Evolutionary conservation across 2,329 filamentous ascomycete genomes (phyloP).

Genomic region (Verticillium isaacii): DNA sequence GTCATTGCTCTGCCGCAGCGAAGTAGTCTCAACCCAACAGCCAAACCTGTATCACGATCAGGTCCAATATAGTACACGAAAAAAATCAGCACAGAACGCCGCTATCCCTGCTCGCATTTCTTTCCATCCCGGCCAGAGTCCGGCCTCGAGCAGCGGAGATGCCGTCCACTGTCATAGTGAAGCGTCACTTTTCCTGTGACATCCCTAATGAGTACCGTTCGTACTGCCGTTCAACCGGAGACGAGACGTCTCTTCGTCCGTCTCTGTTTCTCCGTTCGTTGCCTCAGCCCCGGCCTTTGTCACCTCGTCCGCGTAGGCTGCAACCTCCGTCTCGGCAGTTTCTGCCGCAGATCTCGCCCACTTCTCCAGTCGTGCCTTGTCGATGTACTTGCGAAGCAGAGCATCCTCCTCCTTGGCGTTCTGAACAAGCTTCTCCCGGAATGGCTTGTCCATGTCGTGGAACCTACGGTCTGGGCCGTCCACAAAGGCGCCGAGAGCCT

Average conservation of each 20-base stretch:
- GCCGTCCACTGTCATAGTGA: neutral
- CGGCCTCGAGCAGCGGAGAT: neutral
- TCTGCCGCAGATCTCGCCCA: constrained; percentile 50
- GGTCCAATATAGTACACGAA: neutral
- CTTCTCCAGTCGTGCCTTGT: constrained; percentile 62
- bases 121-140: neutral
- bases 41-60: neutral
- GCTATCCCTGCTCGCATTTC: neutral
- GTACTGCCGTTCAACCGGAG: constrained; percentile 10
- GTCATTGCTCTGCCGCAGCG: neutral
- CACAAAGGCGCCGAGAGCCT: constrained; percentile 55
- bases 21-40: neutral
- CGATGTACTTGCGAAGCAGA: constrained; percentile 57
- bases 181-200: neutral
- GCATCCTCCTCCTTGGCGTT: constrained; percentile 72
- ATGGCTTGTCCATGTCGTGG: constrained; percentile 54
- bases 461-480: constrained; percentile 59
- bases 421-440: constrained; percentile 62
- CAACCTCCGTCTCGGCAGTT: constrained; percentile 28
- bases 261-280: neutral
- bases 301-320: constrained; percentile 23
- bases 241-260: neutral
- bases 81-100: neutral
- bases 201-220: constrained; percentile 4
- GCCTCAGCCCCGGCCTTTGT: constrained; percentile 8